phyloP scores from a whole-genome alignment of 2,329 filamentous ascomycete genomes.

The Aureobasidium sp. region DNA sequence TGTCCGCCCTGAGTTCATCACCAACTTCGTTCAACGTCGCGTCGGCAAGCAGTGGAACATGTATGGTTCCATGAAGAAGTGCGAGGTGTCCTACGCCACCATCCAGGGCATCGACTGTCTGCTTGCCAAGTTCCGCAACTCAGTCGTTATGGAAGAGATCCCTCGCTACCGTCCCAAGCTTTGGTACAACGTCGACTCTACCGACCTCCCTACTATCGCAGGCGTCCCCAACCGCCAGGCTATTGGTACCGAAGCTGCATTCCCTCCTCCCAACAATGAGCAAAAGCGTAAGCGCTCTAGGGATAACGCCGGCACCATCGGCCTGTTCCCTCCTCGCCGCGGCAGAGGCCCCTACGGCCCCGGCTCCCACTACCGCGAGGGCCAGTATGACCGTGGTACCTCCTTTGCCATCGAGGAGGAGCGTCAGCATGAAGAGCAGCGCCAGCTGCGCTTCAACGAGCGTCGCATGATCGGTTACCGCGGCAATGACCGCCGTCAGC shows the following conservation, averaged over 20 bases:
- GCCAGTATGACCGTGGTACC: conserved; percentile 76
- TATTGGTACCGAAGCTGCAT: conserved; percentile 64
- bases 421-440: neutral
- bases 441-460: neutral
- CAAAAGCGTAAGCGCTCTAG: conserved; percentile 83
- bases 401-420: conserved; percentile 34
- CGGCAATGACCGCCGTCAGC: neutral
- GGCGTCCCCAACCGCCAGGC: conserved; percentile 30
- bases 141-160: conserved; percentile 86
- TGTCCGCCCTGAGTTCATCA: conserved; percentile 68
- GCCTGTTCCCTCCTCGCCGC: conserved; percentile 71
- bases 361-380: conserved; percentile 64
- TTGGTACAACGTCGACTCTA: conserved; percentile 46
- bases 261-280: conserved; percentile 74
- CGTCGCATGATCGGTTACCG: neutral
- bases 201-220: conserved; percentile 31
- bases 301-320: conserved; percentile 79
- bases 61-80: conserved; percentile 76
- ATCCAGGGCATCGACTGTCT: conserved; percentile 90
- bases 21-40: conserved; percentile 37
- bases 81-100: conserved; percentile 92
- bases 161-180: conserved; percentile 79
- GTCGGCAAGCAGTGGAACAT: conserved; percentile 54
- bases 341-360: conserved; percentile 61
- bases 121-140: conserved; percentile 93